Conservation (phyloP, 768 basidiomycete genomes). For the Panellus pusillus region DNA sequence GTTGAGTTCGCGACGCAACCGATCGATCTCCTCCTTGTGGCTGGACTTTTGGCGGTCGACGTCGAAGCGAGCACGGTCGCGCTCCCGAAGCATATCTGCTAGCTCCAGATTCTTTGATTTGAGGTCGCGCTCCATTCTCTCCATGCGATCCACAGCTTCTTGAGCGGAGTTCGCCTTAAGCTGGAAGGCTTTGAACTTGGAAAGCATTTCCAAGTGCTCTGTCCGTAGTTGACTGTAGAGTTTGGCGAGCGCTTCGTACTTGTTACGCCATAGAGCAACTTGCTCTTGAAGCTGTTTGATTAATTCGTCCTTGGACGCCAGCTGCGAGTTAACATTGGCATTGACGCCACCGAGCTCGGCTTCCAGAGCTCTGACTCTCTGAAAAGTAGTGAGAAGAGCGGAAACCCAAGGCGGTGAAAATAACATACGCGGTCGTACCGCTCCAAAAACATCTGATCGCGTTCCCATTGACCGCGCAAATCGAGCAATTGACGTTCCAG, state of each 20-base stretch:
- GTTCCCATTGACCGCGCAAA: constrained; percentile 96
- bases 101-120: constrained; percentile 98
- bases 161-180: constrained; percentile 98
- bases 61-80: constrained; percentile 94
- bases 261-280: constrained; percentile 95
- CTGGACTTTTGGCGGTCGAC: constrained; percentile 90
- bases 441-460: constrained; percentile 95
- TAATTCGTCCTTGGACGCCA: constrained; percentile 90
- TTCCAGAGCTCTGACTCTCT: constrained; percentile 96
- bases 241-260: constrained; percentile 98
- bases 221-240: constrained; percentile 97
- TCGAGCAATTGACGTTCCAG: constrained; percentile 88
- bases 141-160: constrained; percentile 97
- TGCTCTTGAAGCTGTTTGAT: constrained; percentile 96
- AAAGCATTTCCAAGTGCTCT: constrained; percentile 95
- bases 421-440: constrained; percentile 89
- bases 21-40: constrained; percentile 94
- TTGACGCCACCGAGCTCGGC: constrained; percentile 78
- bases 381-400: constrained; percentile 6
- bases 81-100: constrained; percentile 98
- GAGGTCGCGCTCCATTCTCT: constrained; percentile 96
- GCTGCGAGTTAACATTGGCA: constrained; percentile 79
- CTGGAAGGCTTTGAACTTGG: constrained; percentile 96
- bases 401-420: neutral
- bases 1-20: constrained; percentile 85